Conservation (phyloP, 495 filamentous ascomycete genomes). For the Aspergillus saccharolyticus region DNA sequence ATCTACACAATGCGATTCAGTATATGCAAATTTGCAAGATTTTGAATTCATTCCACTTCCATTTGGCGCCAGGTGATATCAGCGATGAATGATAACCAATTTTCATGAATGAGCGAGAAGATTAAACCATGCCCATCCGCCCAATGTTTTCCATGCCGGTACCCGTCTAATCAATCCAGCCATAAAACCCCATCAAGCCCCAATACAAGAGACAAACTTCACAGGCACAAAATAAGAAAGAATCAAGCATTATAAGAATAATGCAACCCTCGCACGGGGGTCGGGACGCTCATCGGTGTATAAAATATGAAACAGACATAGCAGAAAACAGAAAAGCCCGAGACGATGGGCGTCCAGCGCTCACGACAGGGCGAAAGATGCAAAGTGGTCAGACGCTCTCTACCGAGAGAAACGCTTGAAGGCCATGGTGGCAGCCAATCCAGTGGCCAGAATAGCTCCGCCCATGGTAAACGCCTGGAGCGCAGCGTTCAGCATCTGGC, state of each 20-base stretch:
- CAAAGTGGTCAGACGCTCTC: conserved; percentile 12
- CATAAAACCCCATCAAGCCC: background rate
- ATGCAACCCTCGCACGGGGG: background rate
- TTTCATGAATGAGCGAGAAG: background rate
- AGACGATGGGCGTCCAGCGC: conserved; percentile 16
- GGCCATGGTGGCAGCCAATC: conserved; percentile 34
- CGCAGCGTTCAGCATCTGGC: conserved; percentile 57
- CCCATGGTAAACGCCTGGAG: conserved; percentile 48
- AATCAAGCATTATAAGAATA: background rate
- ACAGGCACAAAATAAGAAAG: background rate
- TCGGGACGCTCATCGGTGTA: conserved; percentile 5
- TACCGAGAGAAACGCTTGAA: conserved; percentile 42
- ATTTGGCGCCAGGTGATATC: background rate
- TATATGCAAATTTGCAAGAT: background rate
- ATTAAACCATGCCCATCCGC: background rate
- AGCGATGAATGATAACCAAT: background rate
- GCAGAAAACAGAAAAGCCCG: too few species aligned
- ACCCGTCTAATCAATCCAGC: background rate
- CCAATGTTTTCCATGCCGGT: background rate
- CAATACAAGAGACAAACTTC: background rate
- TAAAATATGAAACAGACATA: conserved; percentile 11
- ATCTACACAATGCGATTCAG: too few species aligned
- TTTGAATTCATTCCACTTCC: background rate
- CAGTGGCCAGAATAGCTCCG: conserved; percentile 38
- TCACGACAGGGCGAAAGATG: conserved; percentile 11